Percentiles rank a stretch among this genome's conserved stretches.
Conservation (phyloP, 305 asterid genomes). For the Solanum hybrid region DNA sequence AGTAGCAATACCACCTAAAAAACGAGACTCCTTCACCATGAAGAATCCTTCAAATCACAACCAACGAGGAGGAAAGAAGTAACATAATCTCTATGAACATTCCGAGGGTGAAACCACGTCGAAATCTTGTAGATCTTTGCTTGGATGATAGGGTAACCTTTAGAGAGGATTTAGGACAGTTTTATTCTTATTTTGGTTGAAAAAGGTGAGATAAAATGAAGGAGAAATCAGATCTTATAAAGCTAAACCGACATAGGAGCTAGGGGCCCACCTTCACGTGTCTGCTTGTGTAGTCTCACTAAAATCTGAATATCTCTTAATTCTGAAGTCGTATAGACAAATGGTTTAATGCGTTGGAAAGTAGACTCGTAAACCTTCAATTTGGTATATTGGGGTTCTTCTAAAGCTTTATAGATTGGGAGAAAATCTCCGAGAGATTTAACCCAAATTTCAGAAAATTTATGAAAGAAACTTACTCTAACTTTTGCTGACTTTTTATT, state of each 20-base stretch:
- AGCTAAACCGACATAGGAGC: not conserved
- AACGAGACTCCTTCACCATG: not conserved
- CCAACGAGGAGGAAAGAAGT: not conserved
- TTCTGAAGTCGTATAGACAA: not conserved
- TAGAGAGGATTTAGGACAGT: not conserved
- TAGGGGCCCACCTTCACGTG: not conserved
- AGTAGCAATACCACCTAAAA: not conserved
- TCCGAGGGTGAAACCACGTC: no score
- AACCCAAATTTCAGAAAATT: not conserved
- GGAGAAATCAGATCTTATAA: not conserved
- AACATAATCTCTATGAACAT: no score
- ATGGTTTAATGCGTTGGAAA: not conserved
- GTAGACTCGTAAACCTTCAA: not conserved
- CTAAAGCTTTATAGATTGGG: not conserved
- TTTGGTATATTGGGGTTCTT: not conserved
- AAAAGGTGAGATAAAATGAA: not conserved
- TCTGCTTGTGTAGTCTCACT: not conserved
- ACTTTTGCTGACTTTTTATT: not conserved
- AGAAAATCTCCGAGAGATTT: not conserved
- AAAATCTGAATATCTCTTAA: not conserved
- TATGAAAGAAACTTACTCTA: not conserved
- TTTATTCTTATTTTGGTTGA: not conserved
- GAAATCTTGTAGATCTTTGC: not conserved
- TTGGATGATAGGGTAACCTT: not conserved
- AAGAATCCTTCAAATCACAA: not conserved